Base-by-base conservation (phyloP, 192 early-diverging fungal genomes). In the Phlyctochytrium bullatum region DNA sequence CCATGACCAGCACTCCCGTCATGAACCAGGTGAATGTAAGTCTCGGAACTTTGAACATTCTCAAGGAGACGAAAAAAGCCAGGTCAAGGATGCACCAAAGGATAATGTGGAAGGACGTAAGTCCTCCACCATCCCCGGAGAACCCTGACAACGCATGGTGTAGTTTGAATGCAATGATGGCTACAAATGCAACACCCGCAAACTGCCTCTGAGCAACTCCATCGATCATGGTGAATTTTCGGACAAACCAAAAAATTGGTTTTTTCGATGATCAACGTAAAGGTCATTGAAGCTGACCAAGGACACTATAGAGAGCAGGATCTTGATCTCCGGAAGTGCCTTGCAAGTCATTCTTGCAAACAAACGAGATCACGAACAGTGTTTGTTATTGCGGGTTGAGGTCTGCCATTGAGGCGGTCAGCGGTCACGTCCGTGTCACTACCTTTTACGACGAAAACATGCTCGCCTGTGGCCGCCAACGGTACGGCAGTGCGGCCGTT, bases 121-220 rank as follows among this genome's bases (percentile, higher is more conserved):
- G 34, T 20, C 33, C 29, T 29, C 54, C 65, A 30, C 57, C 67
- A 23, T 40, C n/a, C n/a, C n/a, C n/a, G 12, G 12, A 69, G 16
- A 59, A 61, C 60, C 31, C 24, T 29, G 25, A 72, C 25, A 34
- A 6, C 16, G 63, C 52, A 50, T 73, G 57, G 20, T 71, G 72
- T 4, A 64, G 12, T 52, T 74, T 72, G 28, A 74, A 23, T 32
- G 61, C 73, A 36, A 47, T 28, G 6, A 71, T 59, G 35, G 29
- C 52, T 25, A 65, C n/a, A 16, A 59, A 56, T 28, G 60, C 56
- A 23, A 33, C 73, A 17, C 29, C 30, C 12, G 58, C 73, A 3
- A 71, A n/a, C 61, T 74, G 73, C 10, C 73, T 61, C 63, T 74
- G 57, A 24, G 68, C 36, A 16, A 74, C 73, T 1, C 62, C 62